phyloP scores from a whole-genome alignment of 73 alveolate genomes.

The Breviolum minutum region DNA sequence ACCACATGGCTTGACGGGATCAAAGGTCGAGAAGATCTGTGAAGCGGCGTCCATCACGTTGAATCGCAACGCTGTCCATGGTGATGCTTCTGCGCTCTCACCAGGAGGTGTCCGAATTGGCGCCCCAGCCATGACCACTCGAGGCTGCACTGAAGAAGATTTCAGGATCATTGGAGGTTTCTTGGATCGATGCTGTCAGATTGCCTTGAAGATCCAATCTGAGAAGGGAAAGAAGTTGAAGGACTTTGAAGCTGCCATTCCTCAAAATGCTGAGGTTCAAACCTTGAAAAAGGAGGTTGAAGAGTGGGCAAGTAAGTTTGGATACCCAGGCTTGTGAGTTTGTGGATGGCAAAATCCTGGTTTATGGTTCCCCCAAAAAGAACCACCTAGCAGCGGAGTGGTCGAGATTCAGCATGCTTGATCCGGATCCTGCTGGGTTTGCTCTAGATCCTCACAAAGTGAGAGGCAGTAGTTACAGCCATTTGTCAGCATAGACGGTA shows the following conservation, averaged over 20 bases:
- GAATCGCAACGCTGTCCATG: slow-evolving; percentile 97
- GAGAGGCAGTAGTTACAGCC: slow-evolving; percentile 11
- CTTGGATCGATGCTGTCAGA: slow-evolving; percentile 77
- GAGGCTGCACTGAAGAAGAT: slow-evolving; percentile 97
- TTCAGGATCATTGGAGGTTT: slow-evolving; percentile 67
- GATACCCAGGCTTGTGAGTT: slow-evolving; percentile 77
- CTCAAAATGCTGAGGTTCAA: slow-evolving; percentile 2
- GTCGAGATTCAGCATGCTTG: slow-evolving; percentile 1
- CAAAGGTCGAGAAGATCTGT: slow-evolving; percentile 97
- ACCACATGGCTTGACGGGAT: slow-evolving; percentile 97
- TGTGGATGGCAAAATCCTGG: neutral
- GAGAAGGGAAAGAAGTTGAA: slow-evolving; percentile 93
- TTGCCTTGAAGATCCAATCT: slow-evolving; percentile 67
- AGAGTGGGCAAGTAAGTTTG: slow-evolving; percentile 81
- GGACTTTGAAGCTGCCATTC: slow-evolving; percentile 78
- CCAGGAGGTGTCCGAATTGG: slow-evolving; percentile 99
- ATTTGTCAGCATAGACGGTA: no score
- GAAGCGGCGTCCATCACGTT: slow-evolving; percentile 97
- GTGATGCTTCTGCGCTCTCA: slow-evolving; percentile 97
- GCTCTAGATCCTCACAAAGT: slow-evolving; percentile 33
- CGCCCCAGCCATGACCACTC: slow-evolving; percentile 97
- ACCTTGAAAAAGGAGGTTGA: slow-evolving; percentile 86
- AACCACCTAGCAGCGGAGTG: slow-evolving; percentile 8
- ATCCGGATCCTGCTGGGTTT: slow-evolving; percentile 54
- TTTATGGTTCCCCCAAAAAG: neutral